These are phyloP conservation scores for Lathyrus aphaca DNA, from an alignment of 306 rosid genomes.

Conservation along the genomic window DNA sequence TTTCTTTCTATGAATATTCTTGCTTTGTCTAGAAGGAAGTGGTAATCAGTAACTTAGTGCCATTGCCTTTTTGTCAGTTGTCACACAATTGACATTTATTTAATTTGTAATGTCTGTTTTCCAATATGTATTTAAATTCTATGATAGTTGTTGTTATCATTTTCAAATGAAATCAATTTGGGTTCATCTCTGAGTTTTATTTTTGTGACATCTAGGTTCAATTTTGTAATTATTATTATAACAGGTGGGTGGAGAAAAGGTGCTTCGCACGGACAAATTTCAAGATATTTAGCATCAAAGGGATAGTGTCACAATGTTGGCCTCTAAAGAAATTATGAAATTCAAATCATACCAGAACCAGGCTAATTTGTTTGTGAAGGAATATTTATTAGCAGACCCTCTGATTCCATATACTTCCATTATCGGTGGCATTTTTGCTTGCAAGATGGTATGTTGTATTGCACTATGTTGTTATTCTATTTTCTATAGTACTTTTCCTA, in stretches of 20 bases:
- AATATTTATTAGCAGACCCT: constrained; percentile 65
- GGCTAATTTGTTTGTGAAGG: constrained; percentile 71
- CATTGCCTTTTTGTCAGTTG: constrained; percentile 38
- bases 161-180: constrained; percentile 4
- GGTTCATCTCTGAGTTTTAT: constrained; percentile 23
- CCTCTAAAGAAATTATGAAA: constrained; percentile 67
- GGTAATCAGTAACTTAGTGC: background rate
- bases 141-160: constrained; percentile 26
- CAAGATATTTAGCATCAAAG: constrained; percentile 36
- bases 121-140: background rate
- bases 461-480: constrained; percentile 20
- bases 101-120: constrained; percentile 7
- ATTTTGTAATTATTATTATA: constrained; percentile 26
- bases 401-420: constrained; percentile 68
- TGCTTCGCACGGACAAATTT: constrained; percentile 24
- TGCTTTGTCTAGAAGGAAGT: constrained; percentile 30
- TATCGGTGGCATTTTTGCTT: constrained; percentile 68
- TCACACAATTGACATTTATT: constrained; percentile 29
- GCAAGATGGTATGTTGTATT: constrained; percentile 75
- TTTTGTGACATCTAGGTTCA: constrained; percentile 22
- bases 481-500: constrained; percentile 7
- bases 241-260: constrained; percentile 36
- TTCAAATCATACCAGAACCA: constrained; percentile 69
- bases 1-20: constrained; percentile 36
- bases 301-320: constrained; percentile 48